These are phyloP conservation scores for Amanita pseudoporphyria DNA, from an alignment of 768 basidiomycete species.

Conservation along the genomic window DNA sequence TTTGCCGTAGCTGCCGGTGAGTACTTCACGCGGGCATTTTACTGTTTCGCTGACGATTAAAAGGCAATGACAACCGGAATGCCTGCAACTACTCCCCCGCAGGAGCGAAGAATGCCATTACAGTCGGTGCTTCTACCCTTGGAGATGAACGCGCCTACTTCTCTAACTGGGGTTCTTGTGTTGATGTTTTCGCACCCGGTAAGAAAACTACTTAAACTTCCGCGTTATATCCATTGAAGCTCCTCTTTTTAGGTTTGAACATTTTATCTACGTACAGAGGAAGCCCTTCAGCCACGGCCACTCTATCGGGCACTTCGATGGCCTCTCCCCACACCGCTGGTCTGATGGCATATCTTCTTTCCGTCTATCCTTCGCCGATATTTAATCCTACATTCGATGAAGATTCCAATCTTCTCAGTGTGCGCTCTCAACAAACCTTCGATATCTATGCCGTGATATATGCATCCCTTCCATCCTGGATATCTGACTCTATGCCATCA, in stretches of 20 bases:
- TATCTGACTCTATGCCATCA: conserved; percentile 45
- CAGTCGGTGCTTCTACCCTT: conserved; percentile 87
- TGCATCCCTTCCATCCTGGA: conserved; percentile 48
- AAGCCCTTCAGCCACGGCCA: conserved; percentile 47
- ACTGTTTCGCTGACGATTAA: neutral
- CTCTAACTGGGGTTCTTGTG: conserved; percentile 87
- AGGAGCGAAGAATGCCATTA: conserved; percentile 78
- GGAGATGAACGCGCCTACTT: conserved; percentile 80
- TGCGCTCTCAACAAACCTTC: conserved; percentile 22
- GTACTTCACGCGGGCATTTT: conserved; percentile 14
- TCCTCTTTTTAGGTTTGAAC: conserved; percentile 46
- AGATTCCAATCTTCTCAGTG: conserved; percentile 26
- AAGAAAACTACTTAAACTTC: neutral
- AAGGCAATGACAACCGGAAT: conserved; percentile 77
- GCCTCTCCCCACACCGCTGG: conserved; percentile 91
- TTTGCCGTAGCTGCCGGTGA: conserved; percentile 94
- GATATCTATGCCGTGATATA: conserved; percentile 46
- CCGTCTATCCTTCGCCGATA: conserved; percentile 62
- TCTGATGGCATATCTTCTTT: conserved; percentile 85
- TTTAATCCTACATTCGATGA: conserved; percentile 45
- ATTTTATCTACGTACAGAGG: conserved; percentile 85
- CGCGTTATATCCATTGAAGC: neutral
- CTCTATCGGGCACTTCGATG: conserved; percentile 90
- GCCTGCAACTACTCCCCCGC: conserved; percentile 94
- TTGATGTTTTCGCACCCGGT: conserved; percentile 89